Conservation (phyloP, 805 yeast species). For the Starmerella powellii region DNA sequence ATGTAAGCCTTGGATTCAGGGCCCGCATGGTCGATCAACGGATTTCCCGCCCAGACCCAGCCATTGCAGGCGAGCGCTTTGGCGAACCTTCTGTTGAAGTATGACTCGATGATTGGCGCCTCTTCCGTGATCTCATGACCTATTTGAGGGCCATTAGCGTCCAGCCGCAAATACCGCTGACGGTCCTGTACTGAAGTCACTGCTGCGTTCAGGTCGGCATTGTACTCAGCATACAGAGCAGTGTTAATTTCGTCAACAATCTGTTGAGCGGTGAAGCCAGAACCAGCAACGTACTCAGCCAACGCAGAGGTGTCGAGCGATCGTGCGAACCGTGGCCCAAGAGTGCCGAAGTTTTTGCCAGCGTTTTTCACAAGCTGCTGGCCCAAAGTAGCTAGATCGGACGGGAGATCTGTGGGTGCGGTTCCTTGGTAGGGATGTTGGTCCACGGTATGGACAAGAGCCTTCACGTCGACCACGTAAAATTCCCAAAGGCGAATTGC, state of each 20-base stretch:
- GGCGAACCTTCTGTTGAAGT: slow-evolving; percentile 54
- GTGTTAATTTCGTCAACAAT: slow-evolving; percentile 69
- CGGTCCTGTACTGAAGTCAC: slow-evolving; percentile 62
- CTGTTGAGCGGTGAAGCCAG: slow-evolving; percentile 24
- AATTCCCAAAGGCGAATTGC: slow-evolving; percentile 73
- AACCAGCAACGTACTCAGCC: slow-evolving; percentile 38
- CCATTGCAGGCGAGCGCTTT: slow-evolving; percentile 76
- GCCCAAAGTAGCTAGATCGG: slow-evolving; percentile 34
- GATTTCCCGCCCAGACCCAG: slow-evolving; percentile 98
- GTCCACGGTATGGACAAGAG: slow-evolving; percentile 30
- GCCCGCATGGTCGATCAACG: slow-evolving; percentile 87
- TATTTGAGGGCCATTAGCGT: slow-evolving; percentile 65
- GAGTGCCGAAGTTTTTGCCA: slow-evolving; percentile 31
- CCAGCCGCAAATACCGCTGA: slow-evolving; percentile 63
- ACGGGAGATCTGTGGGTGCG: slow-evolving; percentile 36
- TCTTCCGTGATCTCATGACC: slow-evolving; percentile 46
- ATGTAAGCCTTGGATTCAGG: slow-evolving; percentile 64
- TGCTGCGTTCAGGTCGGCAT: slow-evolving; percentile 56
- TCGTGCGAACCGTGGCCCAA: slow-evolving; percentile 46
- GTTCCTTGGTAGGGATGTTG: slow-evolving; percentile 28
- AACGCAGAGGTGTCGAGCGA: slow-evolving; percentile 40
- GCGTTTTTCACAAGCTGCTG: slow-evolving; percentile 33
- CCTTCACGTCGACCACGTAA: slow-evolving; percentile 48
- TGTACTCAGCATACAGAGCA: slow-evolving; percentile 60
- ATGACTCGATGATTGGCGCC: slow-evolving; percentile 68